These are phyloP conservation scores for Zygoascus tannicola DNA, from an alignment of 805 yeast species.

Conservation along the genomic window DNA sequence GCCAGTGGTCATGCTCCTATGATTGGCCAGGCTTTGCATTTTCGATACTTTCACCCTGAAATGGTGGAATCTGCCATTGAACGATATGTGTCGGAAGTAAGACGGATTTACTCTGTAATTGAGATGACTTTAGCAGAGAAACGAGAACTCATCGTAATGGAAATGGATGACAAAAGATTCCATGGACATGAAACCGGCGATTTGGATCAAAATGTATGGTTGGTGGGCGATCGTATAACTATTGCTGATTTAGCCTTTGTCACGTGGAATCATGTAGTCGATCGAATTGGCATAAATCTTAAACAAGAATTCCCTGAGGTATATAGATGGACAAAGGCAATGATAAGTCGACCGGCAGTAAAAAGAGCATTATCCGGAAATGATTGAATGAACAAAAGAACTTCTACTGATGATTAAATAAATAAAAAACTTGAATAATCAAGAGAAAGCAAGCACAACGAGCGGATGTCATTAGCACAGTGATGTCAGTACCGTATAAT, in stretches of 20 bases:
- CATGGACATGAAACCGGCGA: conserved; percentile 77
- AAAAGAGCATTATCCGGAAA: conserved; percentile 69
- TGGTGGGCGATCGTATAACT: conserved; percentile 75
- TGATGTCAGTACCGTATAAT: too few relatives aligned
- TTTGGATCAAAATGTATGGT: conserved; percentile 90
- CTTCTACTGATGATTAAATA: too few relatives aligned
- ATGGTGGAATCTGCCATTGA: conserved; percentile 84
- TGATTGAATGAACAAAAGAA: conserved; percentile 9
- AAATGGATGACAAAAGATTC: conserved; percentile 50
- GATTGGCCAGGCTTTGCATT: conserved; percentile 95
- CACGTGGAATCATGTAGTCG: conserved; percentile 96
- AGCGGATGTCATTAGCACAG: too few relatives aligned
- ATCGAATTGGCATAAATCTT: conserved; percentile 80
- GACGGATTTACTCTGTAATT: conserved; percentile 86
- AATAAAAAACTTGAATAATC: too few relatives aligned
- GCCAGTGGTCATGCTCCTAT: conserved; percentile 98
- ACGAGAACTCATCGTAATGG: conserved; percentile 84
- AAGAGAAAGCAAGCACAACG: too few relatives aligned
- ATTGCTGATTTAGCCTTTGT: conserved; percentile 87
- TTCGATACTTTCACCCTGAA: conserved; percentile 80
- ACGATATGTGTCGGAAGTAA: conserved; percentile 82
- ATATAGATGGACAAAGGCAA: conserved; percentile 87
- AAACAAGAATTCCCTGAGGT: conserved; percentile 81
- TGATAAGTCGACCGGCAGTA: conserved; percentile 94
- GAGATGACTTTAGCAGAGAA: conserved; percentile 93